These are phyloP conservation scores for Globisporangium middletonii DNA, from an alignment of 352 stramenopile genomes.

Conservation along the genomic window DNA sequence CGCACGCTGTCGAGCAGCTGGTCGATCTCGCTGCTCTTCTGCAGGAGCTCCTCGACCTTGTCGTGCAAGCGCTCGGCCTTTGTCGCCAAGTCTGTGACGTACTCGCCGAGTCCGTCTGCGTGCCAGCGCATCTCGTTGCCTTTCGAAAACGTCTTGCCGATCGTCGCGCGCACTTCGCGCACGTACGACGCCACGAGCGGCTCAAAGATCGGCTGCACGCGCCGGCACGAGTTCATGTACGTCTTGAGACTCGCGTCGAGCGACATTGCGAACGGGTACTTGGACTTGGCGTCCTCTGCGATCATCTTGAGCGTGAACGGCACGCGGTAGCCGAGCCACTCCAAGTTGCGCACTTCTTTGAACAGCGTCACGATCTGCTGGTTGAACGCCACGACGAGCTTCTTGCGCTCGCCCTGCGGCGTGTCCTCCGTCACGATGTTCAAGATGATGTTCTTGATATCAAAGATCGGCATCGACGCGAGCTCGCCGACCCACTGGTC, in stretches of 20 bases:
- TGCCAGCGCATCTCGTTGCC: conserved; percentile 88
- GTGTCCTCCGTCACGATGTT: conserved; percentile 86
- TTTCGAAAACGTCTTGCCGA: conserved; percentile 87
- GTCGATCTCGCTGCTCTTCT: conserved; percentile 92
- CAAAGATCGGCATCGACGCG: conserved; percentile 86
- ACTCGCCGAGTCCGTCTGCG: conserved; percentile 81
- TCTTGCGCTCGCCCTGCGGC: conserved; percentile 60
- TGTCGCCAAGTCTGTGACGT: conserved; percentile 83
- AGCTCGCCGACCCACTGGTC: conserved; percentile 93
- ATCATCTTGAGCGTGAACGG: conserved; percentile 95
- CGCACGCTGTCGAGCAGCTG: conserved; percentile 81
- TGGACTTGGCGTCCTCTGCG: conserved; percentile 94
- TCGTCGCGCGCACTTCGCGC: conserved; percentile 73
- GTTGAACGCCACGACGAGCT: conserved; percentile 93
- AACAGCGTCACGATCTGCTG: conserved; percentile 97
- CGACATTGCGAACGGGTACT: conserved; percentile 97
- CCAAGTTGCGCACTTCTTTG: conserved; percentile 98
- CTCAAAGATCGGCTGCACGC: conserved; percentile 83
- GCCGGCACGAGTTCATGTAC: conserved; percentile 81
- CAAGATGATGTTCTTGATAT: conserved; percentile 89
- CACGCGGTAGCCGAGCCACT: conserved; percentile 97
- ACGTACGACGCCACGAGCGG: conserved; percentile 68
- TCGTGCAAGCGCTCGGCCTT: conserved; percentile 97
- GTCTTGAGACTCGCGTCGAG: conserved; percentile 95
- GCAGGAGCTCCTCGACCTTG: conserved; percentile 95